A percentile compares a stretch with the other conserved stretches of the same genome.
These are phyloP conservation scores for Apodospora peruviana DNA, from an alignment of 495 filamentous ascomycete species.

Conservation along the genomic window DNA sequence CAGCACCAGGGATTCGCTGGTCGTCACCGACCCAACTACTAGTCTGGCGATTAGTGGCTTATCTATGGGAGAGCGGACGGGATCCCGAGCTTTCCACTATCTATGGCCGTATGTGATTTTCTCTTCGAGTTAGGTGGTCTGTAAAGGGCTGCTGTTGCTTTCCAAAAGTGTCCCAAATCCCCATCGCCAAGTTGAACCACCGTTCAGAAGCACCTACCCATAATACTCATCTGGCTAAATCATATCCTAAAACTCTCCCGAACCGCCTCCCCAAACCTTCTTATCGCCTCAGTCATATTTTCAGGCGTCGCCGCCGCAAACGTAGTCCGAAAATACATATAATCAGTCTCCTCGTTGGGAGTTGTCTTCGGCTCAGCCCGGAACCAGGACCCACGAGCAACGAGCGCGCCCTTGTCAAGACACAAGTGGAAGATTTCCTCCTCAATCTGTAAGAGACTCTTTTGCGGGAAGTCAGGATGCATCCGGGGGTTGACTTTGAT, in stretches of 20 bases:
- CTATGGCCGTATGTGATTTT: constrained; percentile 13
- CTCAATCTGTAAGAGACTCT: constrained; percentile 65
- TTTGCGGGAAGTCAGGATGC: constrained; percentile 59
- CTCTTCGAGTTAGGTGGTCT: too few relatives aligned
- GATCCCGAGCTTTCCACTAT: constrained; percentile 37
- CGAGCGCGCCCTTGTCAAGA: constrained; percentile 65
- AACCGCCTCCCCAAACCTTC: constrained; percentile 66
- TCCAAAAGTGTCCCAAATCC: too few relatives aligned
- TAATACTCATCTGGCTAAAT: too few relatives aligned
- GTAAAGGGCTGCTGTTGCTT: too few relatives aligned
- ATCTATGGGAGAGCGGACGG: constrained; percentile 46
- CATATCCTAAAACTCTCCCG: constrained; percentile 55
- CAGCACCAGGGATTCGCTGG: constrained; percentile 20
- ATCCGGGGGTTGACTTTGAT: constrained; percentile 67
- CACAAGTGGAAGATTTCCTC: constrained; percentile 74
- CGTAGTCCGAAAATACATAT: constrained; percentile 81
- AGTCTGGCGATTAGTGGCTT: constrained; percentile 20
- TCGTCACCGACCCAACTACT: constrained; percentile 43
- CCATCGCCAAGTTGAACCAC: too few relatives aligned
- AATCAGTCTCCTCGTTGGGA: constrained; percentile 26
- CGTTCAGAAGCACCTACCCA: too few relatives aligned
- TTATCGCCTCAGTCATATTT: constrained; percentile 73
- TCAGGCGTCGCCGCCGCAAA: constrained; percentile 74
- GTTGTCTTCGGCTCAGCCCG: constrained; percentile 42
- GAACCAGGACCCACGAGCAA: constrained; percentile 88